These are phyloP conservation scores for Notholithocarpus densiflorus DNA, from an alignment of 306 rosid species.

Conservation along the genomic window DNA sequence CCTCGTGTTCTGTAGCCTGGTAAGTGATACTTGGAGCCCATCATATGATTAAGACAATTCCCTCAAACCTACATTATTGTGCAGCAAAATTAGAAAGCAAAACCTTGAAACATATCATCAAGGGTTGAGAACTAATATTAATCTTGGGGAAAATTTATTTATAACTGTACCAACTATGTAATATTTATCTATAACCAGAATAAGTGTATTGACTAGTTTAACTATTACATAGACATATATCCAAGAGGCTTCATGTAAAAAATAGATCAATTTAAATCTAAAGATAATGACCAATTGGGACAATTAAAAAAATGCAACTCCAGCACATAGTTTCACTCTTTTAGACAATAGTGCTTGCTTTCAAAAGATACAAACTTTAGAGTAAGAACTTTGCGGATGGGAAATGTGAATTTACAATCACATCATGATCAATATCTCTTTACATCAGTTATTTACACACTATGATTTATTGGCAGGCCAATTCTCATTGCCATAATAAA, in stretches of 20 bases:
- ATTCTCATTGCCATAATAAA: background rate
- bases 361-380: background rate
- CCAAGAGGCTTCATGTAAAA: background rate
- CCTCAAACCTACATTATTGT: constrained; percentile 26
- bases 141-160: constrained; percentile 6
- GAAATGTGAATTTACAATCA: background rate
- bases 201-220: background rate
- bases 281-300: background rate
- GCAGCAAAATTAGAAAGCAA: constrained; percentile 14
- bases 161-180: background rate
- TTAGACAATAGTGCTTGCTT: background rate
- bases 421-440: background rate
- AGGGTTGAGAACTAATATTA: constrained; percentile 15
- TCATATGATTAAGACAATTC: constrained; percentile 25
- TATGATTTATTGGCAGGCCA: background rate
- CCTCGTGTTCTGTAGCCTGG: constrained; percentile 56
- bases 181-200: background rate
- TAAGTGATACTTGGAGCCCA: constrained; percentile 64
- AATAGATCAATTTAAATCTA: background rate
- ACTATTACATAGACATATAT: background rate
- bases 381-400: background rate
- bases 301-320: background rate
- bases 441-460: background rate
- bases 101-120: constrained; percentile 6
- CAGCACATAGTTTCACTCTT: background rate